Evolutionary conservation across 2,329 filamentous ascomycete species (phyloP), one percentile per base, ranked within the genome.

Genomic region (Ophiostoma himal-ulmi): DNA sequence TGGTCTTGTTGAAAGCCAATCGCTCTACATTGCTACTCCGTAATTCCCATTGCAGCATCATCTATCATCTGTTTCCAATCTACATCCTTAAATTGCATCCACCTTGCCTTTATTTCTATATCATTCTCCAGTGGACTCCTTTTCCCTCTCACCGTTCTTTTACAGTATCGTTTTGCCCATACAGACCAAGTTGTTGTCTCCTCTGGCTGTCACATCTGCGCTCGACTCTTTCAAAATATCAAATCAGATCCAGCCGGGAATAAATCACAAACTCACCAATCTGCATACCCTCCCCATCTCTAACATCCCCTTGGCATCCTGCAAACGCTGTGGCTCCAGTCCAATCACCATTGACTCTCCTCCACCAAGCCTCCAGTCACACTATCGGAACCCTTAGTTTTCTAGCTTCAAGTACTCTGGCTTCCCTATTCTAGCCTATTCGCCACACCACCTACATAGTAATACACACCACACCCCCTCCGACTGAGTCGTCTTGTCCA

Each of bases 81-180:
- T 62, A 26, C 57, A 34, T 62, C 57, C 57, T 34, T 62, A 34
- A 57, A 20, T 62, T 62, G 57, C 57, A 62, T 62, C 57, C 57
- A 34, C 22, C 57, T 62, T 62, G 26, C 57, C 26, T 26, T 62
- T 62, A 62, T 34, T 57, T 62, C 57, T 62, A 62, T 62, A 62
- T 62, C 26, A 13, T 62, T 62, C 57, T 62, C 57, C 57, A 62
- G 57, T 26, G 13, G 52, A 26, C n/a, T 26, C 7, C 52, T 26
- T 11, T 22, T 14, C 48, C 44, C 44, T 22, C 30, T 54, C 52
- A 57, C 52, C 52, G 52, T 57, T 57, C 52, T 57, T 57, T 57
- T 26, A 26, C n/a, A 10, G 8, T 26, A 62, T 62, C 57, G 6
- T 22, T 52, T 17, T 52, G 44, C 5, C 44, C 44, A n/a, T 20